Percentiles rank a stretch among this genome's conserved stretches.
These are phyloP conservation scores for Speleostelium caveatum DNA, from an alignment of 78 protist genomes.

Conservation along the genomic window DNA sequence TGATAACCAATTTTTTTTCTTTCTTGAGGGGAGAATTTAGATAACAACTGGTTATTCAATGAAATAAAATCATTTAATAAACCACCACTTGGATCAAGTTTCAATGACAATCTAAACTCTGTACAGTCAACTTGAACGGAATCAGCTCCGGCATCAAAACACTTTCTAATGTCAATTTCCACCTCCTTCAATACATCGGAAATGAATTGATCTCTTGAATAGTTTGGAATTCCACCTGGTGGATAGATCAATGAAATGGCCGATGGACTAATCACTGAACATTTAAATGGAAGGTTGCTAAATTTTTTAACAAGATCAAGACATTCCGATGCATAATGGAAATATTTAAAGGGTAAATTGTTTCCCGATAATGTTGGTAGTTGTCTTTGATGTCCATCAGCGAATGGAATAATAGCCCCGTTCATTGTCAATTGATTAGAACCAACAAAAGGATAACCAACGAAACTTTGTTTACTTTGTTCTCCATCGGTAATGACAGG, in stretches of 20 bases:
- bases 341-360: slow-evolving; percentile 16
- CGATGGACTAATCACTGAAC: slow-evolving; percentile 28
- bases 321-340: slow-evolving; percentile 5
- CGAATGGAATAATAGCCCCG: slow-evolving; percentile 10
- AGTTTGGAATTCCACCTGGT: neutral
- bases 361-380: slow-evolving; percentile 19
- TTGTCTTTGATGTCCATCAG: slow-evolving; percentile 24
- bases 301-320: neutral
- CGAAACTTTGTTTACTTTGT: slow-evolving; percentile 32
- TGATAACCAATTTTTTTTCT: slow-evolving; percentile 18
- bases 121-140: slow-evolving; percentile 41
- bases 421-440: neutral
- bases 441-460: slow-evolving; percentile 28
- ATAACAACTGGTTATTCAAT: neutral
- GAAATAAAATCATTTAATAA: neutral
- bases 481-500: slow-evolving; percentile 55
- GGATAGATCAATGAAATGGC: slow-evolving; percentile 41
- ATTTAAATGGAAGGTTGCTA: neutral
- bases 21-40: slow-evolving; percentile 18
- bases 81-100: slow-evolving; percentile 34
- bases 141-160: slow-evolving; percentile 24
- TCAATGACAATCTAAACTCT: slow-evolving; percentile 19
- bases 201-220: slow-evolving; percentile 24
- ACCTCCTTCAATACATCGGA: slow-evolving; percentile 22
- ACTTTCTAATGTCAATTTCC: slow-evolving; percentile 26